Percentiles rank a stretch among this genome's conserved stretches.
Evolutionary conservation across 1,284 basidiomycete genomes (phyloP).

Genomic region (Malassezia pachydermatis): DNA sequence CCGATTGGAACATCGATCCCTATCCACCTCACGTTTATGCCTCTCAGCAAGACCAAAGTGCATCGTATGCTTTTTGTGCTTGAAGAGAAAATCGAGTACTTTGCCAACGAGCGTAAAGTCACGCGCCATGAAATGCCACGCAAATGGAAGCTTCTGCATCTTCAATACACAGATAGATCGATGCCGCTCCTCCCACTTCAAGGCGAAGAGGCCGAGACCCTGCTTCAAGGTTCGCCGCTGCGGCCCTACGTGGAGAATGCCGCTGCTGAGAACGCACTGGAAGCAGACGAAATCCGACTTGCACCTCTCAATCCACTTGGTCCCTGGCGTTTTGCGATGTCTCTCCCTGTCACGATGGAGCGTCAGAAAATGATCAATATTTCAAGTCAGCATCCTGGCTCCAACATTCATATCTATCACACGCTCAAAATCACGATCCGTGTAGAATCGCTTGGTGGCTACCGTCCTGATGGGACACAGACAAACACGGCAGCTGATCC

Average conservation of each 20-base stretch:
- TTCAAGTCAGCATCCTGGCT: conserved; percentile 69
- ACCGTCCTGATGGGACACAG: neutral
- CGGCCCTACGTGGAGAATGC: conserved; percentile 39
- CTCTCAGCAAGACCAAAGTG: conserved; percentile 69
- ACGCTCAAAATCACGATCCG: conserved; percentile 71
- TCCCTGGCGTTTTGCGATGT: conserved; percentile 54
- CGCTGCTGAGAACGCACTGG: conserved; percentile 23
- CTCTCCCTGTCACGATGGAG: conserved; percentile 37
- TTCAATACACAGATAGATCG: conserved; percentile 55
- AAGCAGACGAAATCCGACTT: conserved; percentile 48
- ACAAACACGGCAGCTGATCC: neutral
- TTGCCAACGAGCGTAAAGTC: conserved; percentile 52
- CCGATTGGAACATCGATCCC: conserved; percentile 69
- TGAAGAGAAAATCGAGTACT: conserved; percentile 59
- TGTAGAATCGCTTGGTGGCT: conserved; percentile 54
- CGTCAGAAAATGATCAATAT: conserved; percentile 57
- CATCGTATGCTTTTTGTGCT: conserved; percentile 66
- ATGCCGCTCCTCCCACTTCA: conserved; percentile 60
- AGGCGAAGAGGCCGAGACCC: conserved; percentile 51
- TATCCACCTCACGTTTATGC: conserved; percentile 70
- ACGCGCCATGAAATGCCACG: conserved; percentile 65
- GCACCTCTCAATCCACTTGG: conserved; percentile 53
- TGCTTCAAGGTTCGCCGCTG: conserved; percentile 49
- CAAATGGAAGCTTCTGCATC: conserved; percentile 60
- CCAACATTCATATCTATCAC: conserved; percentile 71